phyloP scores from a whole-genome alignment of 2,329 filamentous ascomycete genomes.

The Orbilia blumenaviensis region DNA sequence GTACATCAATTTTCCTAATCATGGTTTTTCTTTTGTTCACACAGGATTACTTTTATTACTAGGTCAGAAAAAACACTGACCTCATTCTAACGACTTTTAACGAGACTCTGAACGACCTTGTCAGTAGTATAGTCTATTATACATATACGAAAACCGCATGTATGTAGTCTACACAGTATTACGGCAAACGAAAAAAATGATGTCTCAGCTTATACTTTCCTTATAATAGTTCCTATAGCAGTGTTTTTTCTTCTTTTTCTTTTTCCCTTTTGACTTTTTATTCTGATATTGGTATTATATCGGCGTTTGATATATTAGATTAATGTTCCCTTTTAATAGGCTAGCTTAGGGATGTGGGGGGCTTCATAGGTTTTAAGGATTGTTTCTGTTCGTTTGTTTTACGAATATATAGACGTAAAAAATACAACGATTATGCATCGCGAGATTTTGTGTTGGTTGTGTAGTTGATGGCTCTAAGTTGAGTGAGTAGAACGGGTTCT shows the following conservation, averaged over 20 bases:
- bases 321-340: background rate
- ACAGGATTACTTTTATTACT: background rate
- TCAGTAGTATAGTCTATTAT: constrained; percentile 2
- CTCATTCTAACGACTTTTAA: background rate
- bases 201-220: background rate
- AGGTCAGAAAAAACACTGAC: background rate
- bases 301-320: no score
- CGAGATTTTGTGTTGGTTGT: background rate
- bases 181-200: background rate
- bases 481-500: no score
- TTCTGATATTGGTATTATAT: background rate
- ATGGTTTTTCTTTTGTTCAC: background rate
- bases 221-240: no score
- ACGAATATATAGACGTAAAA: background rate
- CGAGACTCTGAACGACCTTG: background rate
- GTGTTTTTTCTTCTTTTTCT: background rate
- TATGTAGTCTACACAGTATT: constrained; percentile 11
- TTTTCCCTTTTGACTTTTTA: background rate
- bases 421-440: background rate
- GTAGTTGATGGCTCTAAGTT: no score
- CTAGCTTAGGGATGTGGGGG: background rate
- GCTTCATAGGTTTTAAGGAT: no score
- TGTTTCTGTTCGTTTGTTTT: no score
- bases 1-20: background rate
- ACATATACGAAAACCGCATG: background rate